Conservation (phyloP, 2,329 filamentous ascomycete genomes). For the Colletotrichum tropicale region DNA sequence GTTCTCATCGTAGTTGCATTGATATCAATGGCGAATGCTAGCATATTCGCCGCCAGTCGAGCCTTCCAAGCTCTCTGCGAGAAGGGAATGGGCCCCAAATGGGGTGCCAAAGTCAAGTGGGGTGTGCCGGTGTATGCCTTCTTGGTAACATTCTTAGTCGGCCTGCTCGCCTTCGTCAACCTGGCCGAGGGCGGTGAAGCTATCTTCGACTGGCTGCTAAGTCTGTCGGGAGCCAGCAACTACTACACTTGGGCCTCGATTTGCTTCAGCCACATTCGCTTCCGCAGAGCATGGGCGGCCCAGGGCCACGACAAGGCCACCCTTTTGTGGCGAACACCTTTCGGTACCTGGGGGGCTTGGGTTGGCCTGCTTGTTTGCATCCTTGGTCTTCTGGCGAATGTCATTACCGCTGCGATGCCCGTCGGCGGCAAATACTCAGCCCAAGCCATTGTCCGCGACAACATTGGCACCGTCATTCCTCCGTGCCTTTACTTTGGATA, state of each 20-base stretch:
- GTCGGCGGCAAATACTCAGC: slow-evolving; percentile 20
- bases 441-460: slow-evolving; percentile 26
- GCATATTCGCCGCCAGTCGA: slow-evolving; percentile 39
- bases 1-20: slow-evolving; percentile 40
- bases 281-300: slow-evolving; percentile 42
- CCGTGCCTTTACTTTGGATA: slow-evolving; percentile 28
- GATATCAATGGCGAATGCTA: slow-evolving; percentile 46
- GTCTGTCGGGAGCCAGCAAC: slow-evolving; percentile 48
- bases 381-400: slow-evolving; percentile 32
- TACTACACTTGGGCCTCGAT: slow-evolving; percentile 55
- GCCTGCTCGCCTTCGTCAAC: slow-evolving; percentile 48
- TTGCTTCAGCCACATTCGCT: slow-evolving; percentile 49
- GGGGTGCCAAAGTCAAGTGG: slow-evolving; percentile 28
- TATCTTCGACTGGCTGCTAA: slow-evolving; percentile 51
- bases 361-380: slow-evolving; percentile 28
- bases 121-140: slow-evolving; percentile 50
- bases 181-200: slow-evolving; percentile 35
- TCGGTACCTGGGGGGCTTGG: slow-evolving; percentile 30
- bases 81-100: slow-evolving; percentile 36
- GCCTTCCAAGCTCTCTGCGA: slow-evolving; percentile 38
- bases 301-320: slow-evolving; percentile 39
- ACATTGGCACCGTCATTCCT: slow-evolving; percentile 31
- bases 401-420: slow-evolving; percentile 29
- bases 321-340: slow-evolving; percentile 34
- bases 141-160: slow-evolving; percentile 40